Percentiles rank a stretch among this genome's conserved stretches.
Evolutionary conservation across 306 rosid species (phyloP).

Genomic region (Trifolium subterraneum): DNA sequence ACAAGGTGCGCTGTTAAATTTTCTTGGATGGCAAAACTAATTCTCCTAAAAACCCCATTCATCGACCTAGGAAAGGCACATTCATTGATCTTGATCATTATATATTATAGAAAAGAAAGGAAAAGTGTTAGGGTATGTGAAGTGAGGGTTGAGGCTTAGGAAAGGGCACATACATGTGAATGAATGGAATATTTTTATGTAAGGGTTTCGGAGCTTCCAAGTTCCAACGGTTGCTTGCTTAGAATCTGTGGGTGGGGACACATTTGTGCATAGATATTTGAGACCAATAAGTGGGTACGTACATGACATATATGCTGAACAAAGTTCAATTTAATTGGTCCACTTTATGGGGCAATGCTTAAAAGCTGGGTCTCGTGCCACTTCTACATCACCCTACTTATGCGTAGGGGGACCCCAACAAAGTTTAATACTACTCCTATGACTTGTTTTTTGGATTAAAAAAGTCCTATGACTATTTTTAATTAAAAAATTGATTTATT

Average conservation of each 20-base stretch:
- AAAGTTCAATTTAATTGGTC: conserved; percentile 22
- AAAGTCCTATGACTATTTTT: no score
- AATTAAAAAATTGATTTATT: no score
- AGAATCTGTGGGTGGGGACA: conserved; percentile 24
- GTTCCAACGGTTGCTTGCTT: conserved; percentile 18
- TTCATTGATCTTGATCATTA: no score
- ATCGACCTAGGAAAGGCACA: no score
- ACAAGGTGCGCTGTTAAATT: no score
- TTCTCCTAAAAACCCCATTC: no score
- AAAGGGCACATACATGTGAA: neutral
- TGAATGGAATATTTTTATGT: neutral
- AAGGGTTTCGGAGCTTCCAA: conserved; percentile 20
- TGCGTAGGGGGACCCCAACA: conserved; percentile 5
- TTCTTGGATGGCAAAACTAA: no score
- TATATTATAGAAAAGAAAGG: no score
- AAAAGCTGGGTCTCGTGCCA: neutral
- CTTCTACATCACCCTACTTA: neutral
- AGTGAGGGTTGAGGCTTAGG: neutral
- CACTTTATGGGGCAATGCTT: conserved; percentile 3
- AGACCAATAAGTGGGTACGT: neutral
- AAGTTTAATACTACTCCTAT: no score
- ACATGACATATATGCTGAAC: neutral
- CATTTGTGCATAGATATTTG: neutral
- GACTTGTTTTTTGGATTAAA: no score
- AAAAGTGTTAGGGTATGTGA: no score